phyloP scores from a whole-genome alignment of 768 basidiomycete species.

The Myochromella boudieri region DNA sequence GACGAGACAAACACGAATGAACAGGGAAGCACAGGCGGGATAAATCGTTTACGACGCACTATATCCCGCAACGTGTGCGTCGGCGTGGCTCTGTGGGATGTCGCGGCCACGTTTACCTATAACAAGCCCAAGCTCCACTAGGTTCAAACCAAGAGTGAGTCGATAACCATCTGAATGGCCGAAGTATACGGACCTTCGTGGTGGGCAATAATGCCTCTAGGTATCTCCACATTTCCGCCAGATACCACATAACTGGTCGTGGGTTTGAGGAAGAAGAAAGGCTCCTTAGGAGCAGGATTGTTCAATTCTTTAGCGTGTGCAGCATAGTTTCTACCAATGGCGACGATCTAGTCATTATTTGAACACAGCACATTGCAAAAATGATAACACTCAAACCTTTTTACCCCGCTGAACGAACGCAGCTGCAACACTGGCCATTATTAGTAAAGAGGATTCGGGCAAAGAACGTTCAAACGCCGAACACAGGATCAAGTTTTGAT shows the following conservation, averaged over 20 bases:
- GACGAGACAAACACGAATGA: conserved; percentile 8
- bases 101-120: conserved; percentile 88
- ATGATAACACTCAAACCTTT: conserved; percentile 25
- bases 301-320: conserved; percentile 91
- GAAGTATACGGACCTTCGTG: conserved; percentile 70
- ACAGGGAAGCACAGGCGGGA: neutral
- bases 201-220: conserved; percentile 78
- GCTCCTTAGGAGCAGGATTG: conserved; percentile 87
- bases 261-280: conserved; percentile 98
- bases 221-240: conserved; percentile 84
- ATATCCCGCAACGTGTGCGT: conserved; percentile 87
- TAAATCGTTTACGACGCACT: conserved; percentile 45
- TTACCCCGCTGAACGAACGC: conserved; percentile 37
- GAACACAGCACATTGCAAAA: neutral
- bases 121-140: conserved; percentile 96
- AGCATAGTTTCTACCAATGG: conserved; percentile 93
- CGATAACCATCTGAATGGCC: neutral
- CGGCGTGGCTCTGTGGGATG: conserved; percentile 71
- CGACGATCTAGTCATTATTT: conserved; percentile 66
- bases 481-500: conserved; percentile 10
- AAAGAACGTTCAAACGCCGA: conserved; percentile 4
- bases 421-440: conserved; percentile 19
- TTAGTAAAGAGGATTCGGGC: neutral
- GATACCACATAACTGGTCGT: conserved; percentile 83
- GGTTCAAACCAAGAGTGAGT: neutral